phyloP scores from a whole-genome alignment of 2,329 filamentous ascomycete genomes.

The Sporothrix variecibatus region DNA sequence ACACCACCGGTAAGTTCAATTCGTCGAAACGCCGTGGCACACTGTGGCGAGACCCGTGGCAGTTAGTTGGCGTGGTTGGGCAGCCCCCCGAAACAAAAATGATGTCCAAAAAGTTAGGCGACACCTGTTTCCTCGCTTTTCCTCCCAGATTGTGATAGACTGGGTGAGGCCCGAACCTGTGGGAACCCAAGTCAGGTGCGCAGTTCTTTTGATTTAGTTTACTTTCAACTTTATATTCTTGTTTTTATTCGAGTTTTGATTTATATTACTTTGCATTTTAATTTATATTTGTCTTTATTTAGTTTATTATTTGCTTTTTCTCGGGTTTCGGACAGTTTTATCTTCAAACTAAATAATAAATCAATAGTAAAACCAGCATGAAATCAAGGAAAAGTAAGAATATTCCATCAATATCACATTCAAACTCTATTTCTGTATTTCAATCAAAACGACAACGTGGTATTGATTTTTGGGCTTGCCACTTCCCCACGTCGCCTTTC shows the following conservation, averaged over 20 bases:
- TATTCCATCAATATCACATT: background rate
- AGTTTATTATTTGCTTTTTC: background rate
- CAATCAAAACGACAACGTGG: background rate
- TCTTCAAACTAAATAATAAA: background rate
- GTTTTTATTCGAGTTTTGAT: background rate
- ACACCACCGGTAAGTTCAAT: background rate
- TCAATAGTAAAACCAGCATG: background rate
- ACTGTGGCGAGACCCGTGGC: background rate
- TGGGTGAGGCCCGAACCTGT: background rate
- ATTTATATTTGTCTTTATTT: background rate
- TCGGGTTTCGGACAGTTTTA: background rate
- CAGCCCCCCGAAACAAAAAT: background rate
- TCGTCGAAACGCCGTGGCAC: background rate
- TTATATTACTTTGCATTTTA: background rate
- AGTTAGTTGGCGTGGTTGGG: background rate
- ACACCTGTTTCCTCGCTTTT: background rate
- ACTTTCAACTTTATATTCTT: background rate
- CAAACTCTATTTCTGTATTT: background rate
- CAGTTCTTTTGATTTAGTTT: background rate
- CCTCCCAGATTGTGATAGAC: background rate
- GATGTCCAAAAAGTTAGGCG: constrained; percentile 10
- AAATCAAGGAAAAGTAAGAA: background rate
- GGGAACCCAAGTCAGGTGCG: background rate
- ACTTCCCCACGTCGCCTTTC: constrained; percentile 11
- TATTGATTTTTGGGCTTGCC: background rate